Evolutionary conservation across 305 asterid genomes (phyloP).

Genomic region (Euphrasia arctica): DNA sequence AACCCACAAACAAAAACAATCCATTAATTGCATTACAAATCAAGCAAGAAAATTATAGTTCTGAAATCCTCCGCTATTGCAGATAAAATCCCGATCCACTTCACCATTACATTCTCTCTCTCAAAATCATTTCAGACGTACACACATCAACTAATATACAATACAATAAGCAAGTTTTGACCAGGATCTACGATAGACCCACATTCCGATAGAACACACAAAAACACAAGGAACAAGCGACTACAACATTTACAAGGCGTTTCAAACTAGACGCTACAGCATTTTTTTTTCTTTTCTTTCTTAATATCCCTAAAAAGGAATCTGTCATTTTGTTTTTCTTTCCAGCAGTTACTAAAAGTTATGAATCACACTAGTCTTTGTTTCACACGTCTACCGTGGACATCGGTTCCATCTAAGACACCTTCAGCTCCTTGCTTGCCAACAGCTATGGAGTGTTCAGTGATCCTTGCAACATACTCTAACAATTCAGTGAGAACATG

Average conservation of each 20-base stretch:
- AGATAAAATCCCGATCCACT: neutral
- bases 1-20: neutral
- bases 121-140: neutral
- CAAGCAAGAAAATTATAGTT: neutral
- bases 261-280: conserved; percentile 22
- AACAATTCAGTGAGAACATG: conserved; percentile 56
- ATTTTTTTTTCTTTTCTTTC: neutral
- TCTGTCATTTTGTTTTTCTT: conserved; percentile 23
- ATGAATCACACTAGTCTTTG: conserved; percentile 45
- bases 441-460: conserved; percentile 45
- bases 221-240: conserved; percentile 8
- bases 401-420: conserved; percentile 61
- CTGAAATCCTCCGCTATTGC: neutral
- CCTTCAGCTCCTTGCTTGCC: conserved; percentile 49
- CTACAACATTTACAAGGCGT: conserved; percentile 33
- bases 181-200: conserved; percentile 11
- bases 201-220: conserved; percentile 14
- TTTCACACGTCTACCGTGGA: conserved; percentile 82
- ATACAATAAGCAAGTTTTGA: conserved; percentile 6
- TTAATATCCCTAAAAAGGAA: conserved; percentile 27
- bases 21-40: neutral
- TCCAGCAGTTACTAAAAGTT: conserved; percentile 20
- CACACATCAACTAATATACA: conserved; percentile 26
- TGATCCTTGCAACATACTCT: conserved; percentile 66
- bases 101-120: conserved; percentile 3